Conservation (phyloP, 768 basidiomycete species). For the Mycena leptocephala region DNA sequence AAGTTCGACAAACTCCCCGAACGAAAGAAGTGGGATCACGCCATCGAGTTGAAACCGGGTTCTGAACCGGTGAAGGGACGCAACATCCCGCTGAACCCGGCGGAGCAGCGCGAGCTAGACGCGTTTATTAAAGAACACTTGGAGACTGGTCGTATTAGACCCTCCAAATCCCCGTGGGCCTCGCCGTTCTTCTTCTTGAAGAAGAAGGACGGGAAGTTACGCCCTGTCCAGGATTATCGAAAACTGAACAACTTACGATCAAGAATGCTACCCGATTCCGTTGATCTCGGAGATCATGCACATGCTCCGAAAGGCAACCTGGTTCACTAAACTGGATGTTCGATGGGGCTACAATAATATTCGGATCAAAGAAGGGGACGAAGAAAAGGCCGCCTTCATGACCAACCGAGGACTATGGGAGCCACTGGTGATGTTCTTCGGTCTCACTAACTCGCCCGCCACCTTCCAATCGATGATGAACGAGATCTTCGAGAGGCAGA, state of each 20-base stretch:
- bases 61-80: not conserved
- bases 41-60: not conserved
- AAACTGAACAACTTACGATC: not conserved
- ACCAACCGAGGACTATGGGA: conserved; percentile 53
- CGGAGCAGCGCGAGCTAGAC: not conserved
- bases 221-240: not conserved
- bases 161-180: too few species aligned
- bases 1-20: not conserved
- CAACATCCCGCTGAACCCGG: not conserved
- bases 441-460: conserved; percentile 50
- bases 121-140: not conserved
- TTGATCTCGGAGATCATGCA: not conserved
- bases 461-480: conserved; percentile 61
- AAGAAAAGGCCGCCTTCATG: conserved; percentile 49
- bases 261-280: not conserved
- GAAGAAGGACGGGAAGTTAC: not conserved
- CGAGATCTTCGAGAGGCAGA: conserved; percentile 55
- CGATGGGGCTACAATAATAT: conserved; percentile 52
- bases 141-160: too few species aligned
- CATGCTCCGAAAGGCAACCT: conserved; percentile 14
- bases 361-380: not conserved
- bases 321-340: conserved; percentile 57
- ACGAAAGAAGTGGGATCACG: not conserved
- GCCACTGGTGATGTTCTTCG: conserved; percentile 58
- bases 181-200: not conserved